phyloP scores from a whole-genome alignment of 192 early-diverging fungal species.

The Backusella liffmaniae region DNA sequence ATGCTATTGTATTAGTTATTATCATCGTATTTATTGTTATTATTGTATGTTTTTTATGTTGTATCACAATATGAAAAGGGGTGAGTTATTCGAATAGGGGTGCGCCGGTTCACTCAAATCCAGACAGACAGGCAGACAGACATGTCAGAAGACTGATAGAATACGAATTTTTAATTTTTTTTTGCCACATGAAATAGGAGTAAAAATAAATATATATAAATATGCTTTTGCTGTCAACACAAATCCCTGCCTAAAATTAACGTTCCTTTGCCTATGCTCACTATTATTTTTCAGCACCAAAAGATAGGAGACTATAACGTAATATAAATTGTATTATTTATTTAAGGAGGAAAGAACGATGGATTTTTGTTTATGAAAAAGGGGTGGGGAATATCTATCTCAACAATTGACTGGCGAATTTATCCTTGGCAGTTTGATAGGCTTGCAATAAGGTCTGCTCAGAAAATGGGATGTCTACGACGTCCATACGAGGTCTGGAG shows the following conservation, averaged over 20 bases:
- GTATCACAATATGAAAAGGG: neutral
- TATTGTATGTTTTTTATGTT: neutral
- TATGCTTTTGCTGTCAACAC: constrained; percentile 1
- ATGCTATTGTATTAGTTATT: neutral
- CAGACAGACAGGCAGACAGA: no score
- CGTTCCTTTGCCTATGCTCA: neutral
- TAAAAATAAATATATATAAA: neutral
- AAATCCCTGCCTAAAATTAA: constrained; percentile 5
- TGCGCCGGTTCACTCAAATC: neutral
- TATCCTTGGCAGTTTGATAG: constrained; percentile 77
- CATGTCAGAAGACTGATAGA: neutral
- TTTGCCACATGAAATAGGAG: constrained; percentile 7
- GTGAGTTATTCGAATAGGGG: neutral
- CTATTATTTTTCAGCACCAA: neutral
- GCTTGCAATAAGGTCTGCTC: constrained; percentile 76
- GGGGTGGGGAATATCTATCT: constrained; percentile 36
- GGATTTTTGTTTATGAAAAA: neutral
- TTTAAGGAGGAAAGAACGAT: neutral
- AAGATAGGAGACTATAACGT: neutral
- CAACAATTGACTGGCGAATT: constrained; percentile 63
- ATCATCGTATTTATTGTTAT: neutral
- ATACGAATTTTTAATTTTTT: constrained; percentile 1
- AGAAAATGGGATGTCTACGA: constrained; percentile 71
- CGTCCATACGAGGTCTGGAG: constrained; percentile 70
- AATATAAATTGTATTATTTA: constrained; percentile 4